Conservation (phyloP, 768 basidiomycete species). For the Clavaria fumosa region DNA sequence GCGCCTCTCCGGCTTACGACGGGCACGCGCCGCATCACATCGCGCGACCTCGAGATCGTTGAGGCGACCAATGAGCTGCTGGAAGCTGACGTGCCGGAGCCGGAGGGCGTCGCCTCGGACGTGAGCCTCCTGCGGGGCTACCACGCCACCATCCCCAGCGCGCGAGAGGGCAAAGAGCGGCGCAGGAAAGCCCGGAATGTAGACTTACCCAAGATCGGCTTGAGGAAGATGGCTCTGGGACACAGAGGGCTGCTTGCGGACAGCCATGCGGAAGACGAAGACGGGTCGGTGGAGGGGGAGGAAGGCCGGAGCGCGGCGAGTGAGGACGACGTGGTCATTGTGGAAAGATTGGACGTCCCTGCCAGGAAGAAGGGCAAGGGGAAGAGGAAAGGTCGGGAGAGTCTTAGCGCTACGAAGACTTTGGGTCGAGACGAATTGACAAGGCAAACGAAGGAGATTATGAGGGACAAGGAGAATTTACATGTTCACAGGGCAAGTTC, state of each 20-base stretch:
- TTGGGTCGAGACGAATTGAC: constrained; percentile 75
- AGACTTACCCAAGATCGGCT: constrained; percentile 56
- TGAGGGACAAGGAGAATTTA: constrained; percentile 84
- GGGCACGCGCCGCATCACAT: constrained; percentile 53
- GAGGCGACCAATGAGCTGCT: constrained; percentile 73
- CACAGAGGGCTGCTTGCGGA: constrained; percentile 60
- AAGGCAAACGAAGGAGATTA: constrained; percentile 74
- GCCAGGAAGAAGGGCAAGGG: constrained; percentile 27
- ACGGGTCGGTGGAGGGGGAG: constrained; percentile 32
- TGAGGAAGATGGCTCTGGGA: constrained; percentile 66
- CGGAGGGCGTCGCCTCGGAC: constrained; percentile 49
- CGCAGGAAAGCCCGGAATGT: constrained; percentile 69
- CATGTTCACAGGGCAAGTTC: constrained; percentile 83
- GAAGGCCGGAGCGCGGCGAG: constrained; percentile 51
- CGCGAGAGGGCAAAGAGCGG: constrained; percentile 62
- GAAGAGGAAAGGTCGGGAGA: constrained; percentile 45
- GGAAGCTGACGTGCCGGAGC: constrained; percentile 55
- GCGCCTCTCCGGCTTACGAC: constrained; percentile 58
- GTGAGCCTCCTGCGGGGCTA: constrained; percentile 83
- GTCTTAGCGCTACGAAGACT: constrained; percentile 50
- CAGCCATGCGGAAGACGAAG: too few relatives aligned
- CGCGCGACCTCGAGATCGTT: constrained; percentile 69
- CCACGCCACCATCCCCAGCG: constrained; percentile 86
- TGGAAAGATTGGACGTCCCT: constrained; percentile 24
- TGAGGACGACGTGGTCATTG: constrained; percentile 62